These are phyloP conservation scores for Boletus edulis DNA, from an alignment of 768 basidiomycete genomes.

Conservation along the genomic window DNA sequence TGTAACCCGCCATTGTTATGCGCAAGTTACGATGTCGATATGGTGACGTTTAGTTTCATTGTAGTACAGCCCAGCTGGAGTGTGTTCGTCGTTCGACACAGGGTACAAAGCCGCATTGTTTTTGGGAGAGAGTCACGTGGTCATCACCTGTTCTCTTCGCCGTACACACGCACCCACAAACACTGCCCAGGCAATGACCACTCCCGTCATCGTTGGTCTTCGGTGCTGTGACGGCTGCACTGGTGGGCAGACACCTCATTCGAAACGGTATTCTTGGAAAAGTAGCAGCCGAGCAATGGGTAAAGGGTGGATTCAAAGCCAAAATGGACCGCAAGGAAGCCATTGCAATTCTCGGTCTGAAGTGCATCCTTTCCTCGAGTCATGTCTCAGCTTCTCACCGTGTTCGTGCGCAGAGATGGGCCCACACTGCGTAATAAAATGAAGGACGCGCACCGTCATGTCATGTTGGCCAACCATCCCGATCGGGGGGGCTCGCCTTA, in stretches of 20 bases:
- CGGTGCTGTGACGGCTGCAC: constrained; percentile 71
- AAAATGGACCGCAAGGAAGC: constrained; percentile 98
- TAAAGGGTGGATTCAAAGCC: constrained; percentile 88
- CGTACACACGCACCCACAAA: no score
- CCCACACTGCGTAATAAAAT: constrained; percentile 69
- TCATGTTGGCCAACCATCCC: constrained; percentile 99
- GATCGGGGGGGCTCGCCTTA: constrained; percentile 99
- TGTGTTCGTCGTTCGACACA: no score
- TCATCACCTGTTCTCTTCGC: no score
- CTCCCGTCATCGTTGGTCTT: constrained; percentile 77
- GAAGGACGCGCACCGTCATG: constrained; percentile 93
- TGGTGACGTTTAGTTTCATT: neutral
- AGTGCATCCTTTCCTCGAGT: constrained; percentile 52
- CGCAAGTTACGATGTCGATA: constrained; percentile 4
- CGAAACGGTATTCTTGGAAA: constrained; percentile 60
- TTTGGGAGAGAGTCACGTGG: constrained; percentile 10
- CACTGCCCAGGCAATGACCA: constrained; percentile 53
- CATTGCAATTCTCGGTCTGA: constrained; percentile 85
- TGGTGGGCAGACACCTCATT: constrained; percentile 70
- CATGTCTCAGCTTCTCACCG: neutral
- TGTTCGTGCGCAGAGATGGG: constrained; percentile 60
- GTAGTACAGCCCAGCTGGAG: neutral
- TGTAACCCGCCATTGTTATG: neutral
- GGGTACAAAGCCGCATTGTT: no score
- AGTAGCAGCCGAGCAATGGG: constrained; percentile 76